phyloP scores from a whole-genome alignment of 192 early-diverging fungal genomes.

The Chytriomyces sp. region DNA sequence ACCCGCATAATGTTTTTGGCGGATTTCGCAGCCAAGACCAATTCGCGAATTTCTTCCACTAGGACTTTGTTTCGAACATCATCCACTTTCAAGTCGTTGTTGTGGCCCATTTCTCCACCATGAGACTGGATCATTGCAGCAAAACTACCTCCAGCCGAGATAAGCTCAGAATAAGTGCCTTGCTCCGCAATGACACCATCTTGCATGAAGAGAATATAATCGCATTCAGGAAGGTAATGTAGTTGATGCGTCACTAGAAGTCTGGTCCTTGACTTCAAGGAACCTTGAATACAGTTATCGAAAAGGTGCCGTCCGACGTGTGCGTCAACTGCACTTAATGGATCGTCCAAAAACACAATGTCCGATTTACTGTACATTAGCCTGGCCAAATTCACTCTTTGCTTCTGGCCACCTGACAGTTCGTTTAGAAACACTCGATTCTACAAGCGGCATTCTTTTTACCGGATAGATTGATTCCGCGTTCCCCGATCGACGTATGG shows the following conservation, averaged over 20 bases:
- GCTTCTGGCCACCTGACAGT: slow-evolving; percentile 22
- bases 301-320: slow-evolving; percentile 70
- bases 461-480: slow-evolving; percentile 54
- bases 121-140: slow-evolving; percentile 54
- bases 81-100: slow-evolving; percentile 2
- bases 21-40: slow-evolving; percentile 1
- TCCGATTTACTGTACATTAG: slow-evolving; percentile 74
- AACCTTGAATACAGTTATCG: slow-evolving; percentile 71
- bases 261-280: slow-evolving; percentile 74
- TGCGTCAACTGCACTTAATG: slow-evolving; percentile 81
- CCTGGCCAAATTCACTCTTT: slow-evolving; percentile 49
- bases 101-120: slow-evolving; percentile 47
- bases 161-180: slow-evolving; percentile 64
- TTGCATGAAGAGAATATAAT: slow-evolving; percentile 71
- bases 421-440: neutral
- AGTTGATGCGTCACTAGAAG: slow-evolving; percentile 84
- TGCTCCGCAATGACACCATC: slow-evolving; percentile 69
- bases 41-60: slow-evolving; percentile 8
- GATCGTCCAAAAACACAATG: slow-evolving; percentile 82
- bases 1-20: slow-evolving; percentile 68
- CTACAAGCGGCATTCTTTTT: no score
- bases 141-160: slow-evolving; percentile 61
- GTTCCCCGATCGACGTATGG: slow-evolving; percentile 54
- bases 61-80: neutral
- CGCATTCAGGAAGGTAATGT: slow-evolving; percentile 71